Evolutionary conservation across 1,284 basidiomycete species (phyloP).

Genomic region (Trichosporon sp.): DNA sequence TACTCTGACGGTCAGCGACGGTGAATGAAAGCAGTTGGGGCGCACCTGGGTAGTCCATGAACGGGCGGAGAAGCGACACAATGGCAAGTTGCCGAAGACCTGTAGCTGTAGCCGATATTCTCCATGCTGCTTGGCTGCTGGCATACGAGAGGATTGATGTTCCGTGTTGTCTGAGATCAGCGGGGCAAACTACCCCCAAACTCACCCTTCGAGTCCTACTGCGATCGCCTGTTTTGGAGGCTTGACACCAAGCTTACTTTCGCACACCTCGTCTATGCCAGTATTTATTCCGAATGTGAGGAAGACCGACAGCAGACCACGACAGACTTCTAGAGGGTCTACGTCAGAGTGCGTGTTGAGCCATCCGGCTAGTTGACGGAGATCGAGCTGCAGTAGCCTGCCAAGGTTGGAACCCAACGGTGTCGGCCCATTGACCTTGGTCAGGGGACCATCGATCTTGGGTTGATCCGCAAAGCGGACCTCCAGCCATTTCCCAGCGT

Average conservation of each 20-base stretch:
- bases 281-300: slow-evolving; percentile 52
- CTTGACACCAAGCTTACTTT: slow-evolving; percentile 30
- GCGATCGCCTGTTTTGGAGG: slow-evolving; percentile 47
- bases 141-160: background rate
- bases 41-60: slow-evolving; percentile 65
- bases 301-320: slow-evolving; percentile 46
- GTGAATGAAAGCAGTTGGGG: background rate
- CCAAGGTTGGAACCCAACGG: slow-evolving; percentile 15
- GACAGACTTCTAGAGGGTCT: slow-evolving; percentile 26
- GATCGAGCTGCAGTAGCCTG: slow-evolving; percentile 26
- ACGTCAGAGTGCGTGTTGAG: slow-evolving; percentile 17
- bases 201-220: slow-evolving; percentile 56
- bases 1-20: slow-evolving; percentile 52
- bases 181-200: background rate
- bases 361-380: slow-evolving; percentile 23
- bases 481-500: slow-evolving; percentile 64
- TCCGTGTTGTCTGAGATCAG: slow-evolving; percentile 4
- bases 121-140: slow-evolving; percentile 53
- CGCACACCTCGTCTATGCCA: slow-evolving; percentile 65
- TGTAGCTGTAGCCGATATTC: slow-evolving; percentile 60
- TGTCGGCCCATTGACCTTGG: slow-evolving; percentile 12
- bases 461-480: slow-evolving; percentile 50
- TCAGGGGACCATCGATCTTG: slow-evolving; percentile 4
- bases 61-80: slow-evolving; percentile 60
- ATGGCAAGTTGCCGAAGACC: slow-evolving; percentile 65